Base-by-base conservation (phyloP, 2,329 filamentous ascomycete species). In the Clonostachys rosea region DNA sequence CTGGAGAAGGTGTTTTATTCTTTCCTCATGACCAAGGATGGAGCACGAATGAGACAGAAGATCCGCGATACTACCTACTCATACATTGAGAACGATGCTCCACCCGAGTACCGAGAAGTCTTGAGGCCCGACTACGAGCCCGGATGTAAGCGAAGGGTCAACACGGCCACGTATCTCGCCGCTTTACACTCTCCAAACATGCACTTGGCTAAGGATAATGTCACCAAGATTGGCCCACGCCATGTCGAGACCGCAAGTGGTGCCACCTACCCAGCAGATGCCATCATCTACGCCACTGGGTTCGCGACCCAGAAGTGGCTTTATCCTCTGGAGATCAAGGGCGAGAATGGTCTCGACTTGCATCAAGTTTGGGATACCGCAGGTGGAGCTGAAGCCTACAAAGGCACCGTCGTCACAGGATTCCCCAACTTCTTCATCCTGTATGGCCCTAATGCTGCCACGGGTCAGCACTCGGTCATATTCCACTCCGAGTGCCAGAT, bases 401-500 rank as follows among this genome's bases (percentile, higher is more conserved):
- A 71, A 37, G 73, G 75, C n/a, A 75, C 74, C 2, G 73, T 70
- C 34, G 49, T 76, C 0, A 68, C 71, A 2, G 59, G 60, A 1
- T 75, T 75, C 47, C 70, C 72, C 5, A 75, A 74, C 50, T 68
- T 75, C 55, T 61, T 60, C 34, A 47, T 60, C 40, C 54, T 60
- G 51, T 57, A 60, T 56, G 58, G 58, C 0, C 71, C 59, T 3
- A 61, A 61, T 18, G 59, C 59, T 1, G 60, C 71, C 4, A 76
- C 69, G 1, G 74, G 74, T 0, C 75, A 78, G 51, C 57, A 74
- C 1, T 73, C 67, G 1, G 74, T 76, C 5, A 71, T 77, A 17
- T 76, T 72, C 54, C 71, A 72, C 1, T 68, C 69, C 1, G 74
- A 78, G 53, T 77, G 74, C 52, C 73, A 78, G 48, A 73, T 78